Evolutionary conservation across 176 grass and related monocot species (phyloP).

Genomic region (Zoysia pacifica): DNA sequence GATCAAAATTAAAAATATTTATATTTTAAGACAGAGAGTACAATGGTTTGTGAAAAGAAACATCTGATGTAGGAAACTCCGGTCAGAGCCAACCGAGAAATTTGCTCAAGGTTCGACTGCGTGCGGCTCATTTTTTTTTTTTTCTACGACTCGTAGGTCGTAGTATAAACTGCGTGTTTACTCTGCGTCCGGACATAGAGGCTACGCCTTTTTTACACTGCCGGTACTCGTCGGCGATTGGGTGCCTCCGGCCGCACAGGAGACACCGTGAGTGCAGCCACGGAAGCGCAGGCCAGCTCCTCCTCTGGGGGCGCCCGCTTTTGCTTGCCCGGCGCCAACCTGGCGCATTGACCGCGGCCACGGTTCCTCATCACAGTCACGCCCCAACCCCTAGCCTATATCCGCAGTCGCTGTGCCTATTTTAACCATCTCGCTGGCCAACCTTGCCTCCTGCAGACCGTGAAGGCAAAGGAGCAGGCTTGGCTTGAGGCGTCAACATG

Average conservation of each 20-base stretch:
- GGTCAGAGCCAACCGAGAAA: no score
- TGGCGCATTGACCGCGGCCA: conserved; percentile 39
- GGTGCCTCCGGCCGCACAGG: neutral
- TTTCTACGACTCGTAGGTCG: no score
- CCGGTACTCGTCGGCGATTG: neutral
- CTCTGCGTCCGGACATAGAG: no score
- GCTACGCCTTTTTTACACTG: no score
- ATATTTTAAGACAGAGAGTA: no score
- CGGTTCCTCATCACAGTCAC: neutral
- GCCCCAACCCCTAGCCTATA: neutral
- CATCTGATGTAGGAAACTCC: no score
- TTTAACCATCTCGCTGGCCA: conserved; percentile 36
- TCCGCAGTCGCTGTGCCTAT: neutral
- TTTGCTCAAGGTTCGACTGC: no score
- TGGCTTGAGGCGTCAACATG: conserved; percentile 39
- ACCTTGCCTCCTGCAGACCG: neutral
- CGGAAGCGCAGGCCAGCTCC: neutral
- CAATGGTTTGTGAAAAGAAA: no score
- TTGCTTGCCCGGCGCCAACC: conserved; percentile 21
- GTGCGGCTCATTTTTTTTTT: no score
- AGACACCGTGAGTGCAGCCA: neutral
- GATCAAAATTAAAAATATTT: no score
- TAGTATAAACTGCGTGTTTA: no score
- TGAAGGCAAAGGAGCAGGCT: neutral
- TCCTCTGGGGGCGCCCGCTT: neutral